Conservation (phyloP, 208 protist species). For the Trypanosoma theileri region DNA sequence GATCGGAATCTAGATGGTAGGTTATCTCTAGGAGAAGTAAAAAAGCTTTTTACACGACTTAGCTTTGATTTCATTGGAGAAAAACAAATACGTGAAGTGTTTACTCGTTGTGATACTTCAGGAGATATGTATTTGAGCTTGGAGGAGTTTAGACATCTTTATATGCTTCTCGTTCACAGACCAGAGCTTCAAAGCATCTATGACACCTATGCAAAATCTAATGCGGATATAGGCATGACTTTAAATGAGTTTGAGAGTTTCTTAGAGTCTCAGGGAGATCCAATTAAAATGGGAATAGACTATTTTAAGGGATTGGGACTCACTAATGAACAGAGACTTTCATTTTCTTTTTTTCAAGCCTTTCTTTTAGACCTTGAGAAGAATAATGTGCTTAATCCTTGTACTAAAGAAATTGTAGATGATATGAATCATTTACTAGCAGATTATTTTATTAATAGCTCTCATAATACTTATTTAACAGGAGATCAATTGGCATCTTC, state of each 20-base stretch:
- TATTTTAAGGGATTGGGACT: slow-evolving; percentile 33
- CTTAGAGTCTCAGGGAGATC: slow-evolving; percentile 34
- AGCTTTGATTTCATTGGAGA: slow-evolving; percentile 32
- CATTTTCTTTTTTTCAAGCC: slow-evolving; percentile 36
- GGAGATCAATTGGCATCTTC: slow-evolving; percentile 90
- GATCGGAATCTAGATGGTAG: slow-evolving; percentile 51
- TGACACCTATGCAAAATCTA: slow-evolving; percentile 23
- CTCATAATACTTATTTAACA: slow-evolving; percentile 96
- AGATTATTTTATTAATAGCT: slow-evolving; percentile 92
- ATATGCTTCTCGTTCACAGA: slow-evolving; percentile 37
- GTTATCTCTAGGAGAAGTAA: slow-evolving; percentile 45
- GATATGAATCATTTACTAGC: slow-evolving; percentile 62
- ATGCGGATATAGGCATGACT: slow-evolving; percentile 36
- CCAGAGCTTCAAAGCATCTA: slow-evolving; percentile 46
- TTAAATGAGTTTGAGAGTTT: slow-evolving; percentile 47
- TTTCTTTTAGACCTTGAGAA: slow-evolving; percentile 38
- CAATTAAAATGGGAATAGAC: slow-evolving; percentile 1
- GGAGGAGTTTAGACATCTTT: slow-evolving; percentile 55
- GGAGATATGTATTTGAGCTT: slow-evolving; percentile 46
- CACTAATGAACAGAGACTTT: slow-evolving; percentile 22
- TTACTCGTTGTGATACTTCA: slow-evolving; percentile 40
- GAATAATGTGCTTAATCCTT: slow-evolving; percentile 39
- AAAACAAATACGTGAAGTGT: slow-evolving; percentile 33
- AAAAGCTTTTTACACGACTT: slow-evolving; percentile 45
- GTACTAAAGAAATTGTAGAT: slow-evolving; percentile 25